These are phyloP conservation scores for Penicillium simplicissimum DNA, from an alignment of 495 filamentous ascomycete species.

Conservation along the genomic window DNA sequence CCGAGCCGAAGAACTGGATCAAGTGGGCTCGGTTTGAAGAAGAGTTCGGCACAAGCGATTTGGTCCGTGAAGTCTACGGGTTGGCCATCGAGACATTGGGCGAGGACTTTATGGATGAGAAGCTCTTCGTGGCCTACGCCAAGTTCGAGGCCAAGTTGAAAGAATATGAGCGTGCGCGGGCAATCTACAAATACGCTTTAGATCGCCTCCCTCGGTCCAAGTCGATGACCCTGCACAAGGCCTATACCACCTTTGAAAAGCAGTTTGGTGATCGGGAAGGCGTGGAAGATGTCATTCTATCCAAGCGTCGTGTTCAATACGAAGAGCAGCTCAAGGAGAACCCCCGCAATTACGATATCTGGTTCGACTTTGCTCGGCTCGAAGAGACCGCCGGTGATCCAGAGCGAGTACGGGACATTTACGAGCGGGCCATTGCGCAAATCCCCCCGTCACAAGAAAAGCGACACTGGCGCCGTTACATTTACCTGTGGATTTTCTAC, in stretches of 20 bases:
- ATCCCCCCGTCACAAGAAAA: slow-evolving; percentile 96
- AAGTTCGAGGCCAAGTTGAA: slow-evolving; percentile 91
- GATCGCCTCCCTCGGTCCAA: slow-evolving; percentile 88
- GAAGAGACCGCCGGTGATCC: slow-evolving; percentile 81
- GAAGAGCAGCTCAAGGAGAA: slow-evolving; percentile 93
- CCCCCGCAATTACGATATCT: slow-evolving; percentile 89
- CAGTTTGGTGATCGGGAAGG: slow-evolving; percentile 94
- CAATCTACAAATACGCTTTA: slow-evolving; percentile 95
- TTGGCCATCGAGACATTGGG: slow-evolving; percentile 86
- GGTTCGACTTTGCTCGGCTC: slow-evolving; percentile 92
- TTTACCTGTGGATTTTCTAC: slow-evolving; percentile 98
- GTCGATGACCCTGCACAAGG: slow-evolving; percentile 80
- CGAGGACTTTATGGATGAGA: slow-evolving; percentile 96
- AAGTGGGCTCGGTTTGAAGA: slow-evolving; percentile 99
- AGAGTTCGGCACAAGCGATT: slow-evolving; percentile 84
- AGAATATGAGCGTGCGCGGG: slow-evolving; percentile 91
- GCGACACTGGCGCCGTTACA: slow-evolving; percentile 94
- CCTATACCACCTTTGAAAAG: slow-evolving; percentile 97
- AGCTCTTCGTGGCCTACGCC: slow-evolving; percentile 89
- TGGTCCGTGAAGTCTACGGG: slow-evolving; percentile 91
- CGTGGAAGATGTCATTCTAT: slow-evolving; percentile 90
- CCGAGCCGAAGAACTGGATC: slow-evolving; percentile 95
- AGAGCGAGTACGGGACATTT: slow-evolving; percentile 84
- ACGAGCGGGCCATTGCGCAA: slow-evolving; percentile 95
- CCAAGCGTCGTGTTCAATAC: slow-evolving; percentile 92